Percentiles rank a stretch among this genome's conserved stretches.
These are phyloP conservation scores for Candida tetrigidarum DNA, from an alignment of 1,139 yeast genomes.

Conservation along the genomic window DNA sequence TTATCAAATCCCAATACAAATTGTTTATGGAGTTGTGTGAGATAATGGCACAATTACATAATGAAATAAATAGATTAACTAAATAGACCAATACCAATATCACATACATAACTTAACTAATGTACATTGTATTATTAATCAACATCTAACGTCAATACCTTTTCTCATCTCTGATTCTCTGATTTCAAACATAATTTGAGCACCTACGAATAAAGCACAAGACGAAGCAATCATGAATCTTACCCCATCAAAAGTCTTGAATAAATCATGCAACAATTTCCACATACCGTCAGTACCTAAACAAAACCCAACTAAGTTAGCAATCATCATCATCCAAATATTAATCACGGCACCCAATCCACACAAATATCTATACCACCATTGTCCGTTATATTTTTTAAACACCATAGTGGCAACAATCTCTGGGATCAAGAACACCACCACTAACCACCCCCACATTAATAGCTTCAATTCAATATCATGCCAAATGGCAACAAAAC, in stretches of 20 bases:
- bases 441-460: conserved; percentile 97
- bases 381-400: conserved; percentile 45
- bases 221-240: conserved; percentile 68
- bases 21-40: conserved; percentile 92
- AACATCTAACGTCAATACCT: conserved; percentile 85
- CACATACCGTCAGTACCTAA: conserved; percentile 86
- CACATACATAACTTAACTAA: no score
- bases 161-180: conserved; percentile 84
- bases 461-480: conserved; percentile 86
- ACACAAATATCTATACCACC: conserved; percentile 84
- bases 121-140: conserved; percentile 13
- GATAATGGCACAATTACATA: conserved; percentile 87
- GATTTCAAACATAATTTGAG: conserved; percentile 93
- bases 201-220: conserved; percentile 74
- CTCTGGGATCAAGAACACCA: conserved; percentile 88
- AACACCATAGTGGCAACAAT: conserved; percentile 58
- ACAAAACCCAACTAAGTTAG: conserved; percentile 93
- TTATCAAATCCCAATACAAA: conserved; percentile 80
- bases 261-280: conserved; percentile 68
- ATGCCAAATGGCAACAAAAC: conserved; percentile 98
- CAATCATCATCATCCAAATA: conserved; percentile 98
- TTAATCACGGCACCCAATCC: conserved; percentile 87
- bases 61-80: conserved; percentile 40
- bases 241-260: conserved; percentile 70
- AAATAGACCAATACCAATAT: no score